phyloP scores from a whole-genome alignment of 2,329 filamentous ascomycete genomes.

The Arachnopeziza araneosa region DNA sequence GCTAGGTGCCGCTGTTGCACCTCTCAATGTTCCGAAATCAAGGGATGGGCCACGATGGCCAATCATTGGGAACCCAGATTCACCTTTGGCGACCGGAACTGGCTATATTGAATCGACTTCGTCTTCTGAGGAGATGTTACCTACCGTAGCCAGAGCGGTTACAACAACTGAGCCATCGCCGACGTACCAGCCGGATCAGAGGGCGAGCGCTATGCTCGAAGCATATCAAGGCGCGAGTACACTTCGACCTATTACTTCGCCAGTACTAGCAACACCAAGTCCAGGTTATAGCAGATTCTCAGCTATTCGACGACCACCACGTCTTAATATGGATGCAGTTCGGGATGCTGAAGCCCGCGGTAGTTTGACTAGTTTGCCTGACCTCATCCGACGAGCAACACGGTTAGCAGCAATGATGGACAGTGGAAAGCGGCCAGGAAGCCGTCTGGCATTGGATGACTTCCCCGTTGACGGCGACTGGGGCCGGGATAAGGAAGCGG shows the following conservation, averaged over 20 bases:
- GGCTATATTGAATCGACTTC: conserved; percentile 26
- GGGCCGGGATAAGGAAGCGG: conserved; percentile 19
- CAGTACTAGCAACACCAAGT: conserved; percentile 13
- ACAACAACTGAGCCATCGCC: conserved; percentile 17
- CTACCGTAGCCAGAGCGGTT: conserved; percentile 14
- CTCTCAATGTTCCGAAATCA: neutral
- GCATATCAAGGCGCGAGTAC: conserved; percentile 43
- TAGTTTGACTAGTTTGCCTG: conserved; percentile 85
- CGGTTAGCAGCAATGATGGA: conserved; percentile 83
- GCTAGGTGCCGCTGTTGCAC: neutral
- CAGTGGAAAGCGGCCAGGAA: conserved; percentile 62
- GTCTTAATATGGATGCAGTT: conserved; percentile 76
- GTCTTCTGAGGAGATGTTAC: conserved; percentile 22
- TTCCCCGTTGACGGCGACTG: conserved; percentile 27
- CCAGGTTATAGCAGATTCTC: conserved; percentile 41
- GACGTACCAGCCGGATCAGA: conserved; percentile 18
- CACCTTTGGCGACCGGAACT: conserved; percentile 25
- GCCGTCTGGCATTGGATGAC: conserved; percentile 48
- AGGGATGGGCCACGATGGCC: conserved; percentile 20
- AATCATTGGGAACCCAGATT: conserved; percentile 15
- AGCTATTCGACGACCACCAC: conserved; percentile 60
- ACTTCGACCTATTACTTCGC: conserved; percentile 12
- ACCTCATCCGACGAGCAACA: conserved; percentile 85
- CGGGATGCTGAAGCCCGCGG: conserved; percentile 76
- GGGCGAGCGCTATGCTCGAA: conserved; percentile 42